Percentiles rank a stretch among this genome's conserved stretches.
phyloP scores from a whole-genome alignment of 805 yeast species.

The Kuraishia ogatae region DNA sequence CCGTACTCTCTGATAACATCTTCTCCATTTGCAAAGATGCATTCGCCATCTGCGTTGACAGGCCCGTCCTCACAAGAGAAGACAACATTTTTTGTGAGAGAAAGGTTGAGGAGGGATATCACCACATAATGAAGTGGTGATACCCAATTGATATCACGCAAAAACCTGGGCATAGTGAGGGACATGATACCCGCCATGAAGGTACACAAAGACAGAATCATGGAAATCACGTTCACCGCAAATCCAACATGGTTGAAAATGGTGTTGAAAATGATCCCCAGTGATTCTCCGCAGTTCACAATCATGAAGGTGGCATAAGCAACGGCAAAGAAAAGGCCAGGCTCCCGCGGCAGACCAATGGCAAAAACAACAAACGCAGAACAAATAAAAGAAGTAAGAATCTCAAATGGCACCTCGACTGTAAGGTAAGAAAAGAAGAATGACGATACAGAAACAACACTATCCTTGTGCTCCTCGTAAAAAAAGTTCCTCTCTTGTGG shows the following conservation, averaged over 20 bases:
- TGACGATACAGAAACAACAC: conserved; percentile 54
- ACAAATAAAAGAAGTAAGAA: conserved; percentile 49
- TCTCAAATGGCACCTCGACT: conserved; percentile 63
- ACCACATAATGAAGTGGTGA: conserved; percentile 73
- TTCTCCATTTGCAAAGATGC: conserved; percentile 43
- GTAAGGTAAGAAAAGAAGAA: conserved; percentile 53
- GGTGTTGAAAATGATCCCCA: conserved; percentile 76
- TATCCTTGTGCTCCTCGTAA: conserved; percentile 71
- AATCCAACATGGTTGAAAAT: conserved; percentile 68
- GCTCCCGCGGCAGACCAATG: conserved; percentile 64
- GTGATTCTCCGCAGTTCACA: conserved; percentile 72
- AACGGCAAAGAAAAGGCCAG: conserved; percentile 58
- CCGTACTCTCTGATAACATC: conserved; percentile 47
- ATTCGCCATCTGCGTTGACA: conserved; percentile 23
- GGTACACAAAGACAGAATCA: conserved; percentile 59
- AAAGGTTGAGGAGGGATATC: conserved; percentile 48
- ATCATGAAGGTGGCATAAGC: conserved; percentile 44
- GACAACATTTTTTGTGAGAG: conserved; percentile 38
- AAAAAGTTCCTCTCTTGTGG: conserved; percentile 69
- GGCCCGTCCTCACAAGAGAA: conserved; percentile 37
- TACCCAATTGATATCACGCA: conserved; percentile 65
- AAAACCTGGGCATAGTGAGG: conserved; percentile 58
- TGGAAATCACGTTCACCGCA: conserved; percentile 66
- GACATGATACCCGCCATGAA: conserved; percentile 85
- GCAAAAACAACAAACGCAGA: conserved; percentile 57